phyloP scores from a whole-genome alignment of 495 filamentous ascomycete genomes.

The Glarea lozoyensis region DNA sequence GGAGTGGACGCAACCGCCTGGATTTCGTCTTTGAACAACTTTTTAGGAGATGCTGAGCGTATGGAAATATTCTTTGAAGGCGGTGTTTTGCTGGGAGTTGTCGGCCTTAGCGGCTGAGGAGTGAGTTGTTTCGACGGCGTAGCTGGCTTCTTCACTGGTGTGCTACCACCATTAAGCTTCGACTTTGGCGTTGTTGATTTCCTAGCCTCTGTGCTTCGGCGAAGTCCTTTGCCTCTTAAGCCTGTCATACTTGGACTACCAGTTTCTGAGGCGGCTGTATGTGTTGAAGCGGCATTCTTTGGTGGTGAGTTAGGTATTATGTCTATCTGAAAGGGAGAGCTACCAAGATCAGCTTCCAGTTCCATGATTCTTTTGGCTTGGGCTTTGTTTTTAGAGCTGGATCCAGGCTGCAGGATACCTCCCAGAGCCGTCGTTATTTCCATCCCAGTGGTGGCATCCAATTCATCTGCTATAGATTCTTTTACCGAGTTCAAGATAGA shows the following conservation, averaged over 20 bases:
- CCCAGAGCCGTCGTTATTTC: conserved; percentile 79
- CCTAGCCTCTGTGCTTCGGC: conserved; percentile 36
- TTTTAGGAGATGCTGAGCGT: conserved; percentile 44
- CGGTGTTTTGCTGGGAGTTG: conserved; percentile 44
- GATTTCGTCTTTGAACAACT: conserved; percentile 41
- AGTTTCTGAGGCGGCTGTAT: conserved; percentile 44
- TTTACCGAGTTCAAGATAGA: conserved; percentile 43
- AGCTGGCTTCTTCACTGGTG: conserved; percentile 34
- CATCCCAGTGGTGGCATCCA: conserved; percentile 47
- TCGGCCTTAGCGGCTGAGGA: conserved; percentile 41
- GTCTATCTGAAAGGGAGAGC: conserved; percentile 43
- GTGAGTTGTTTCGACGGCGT: conserved; percentile 43
- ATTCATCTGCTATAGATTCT: conserved; percentile 2
- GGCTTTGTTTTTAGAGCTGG: conserved; percentile 29
- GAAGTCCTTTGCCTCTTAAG: conserved; percentile 43
- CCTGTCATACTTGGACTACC: conserved; percentile 50
- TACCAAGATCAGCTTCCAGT: conserved; percentile 36
- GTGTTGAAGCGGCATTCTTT: conserved; percentile 25
- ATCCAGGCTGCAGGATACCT: conserved; percentile 51
- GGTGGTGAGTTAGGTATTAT: conserved; percentile 28
- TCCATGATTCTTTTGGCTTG: conserved; percentile 54
- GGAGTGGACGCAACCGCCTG: conserved; percentile 21
- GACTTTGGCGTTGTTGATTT: conserved; percentile 36
- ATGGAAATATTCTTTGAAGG: conserved; percentile 27
- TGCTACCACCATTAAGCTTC: conserved; percentile 5